Conservation (phyloP, 2,329 filamentous ascomycete species). For the Blastomyces parvus region DNA sequence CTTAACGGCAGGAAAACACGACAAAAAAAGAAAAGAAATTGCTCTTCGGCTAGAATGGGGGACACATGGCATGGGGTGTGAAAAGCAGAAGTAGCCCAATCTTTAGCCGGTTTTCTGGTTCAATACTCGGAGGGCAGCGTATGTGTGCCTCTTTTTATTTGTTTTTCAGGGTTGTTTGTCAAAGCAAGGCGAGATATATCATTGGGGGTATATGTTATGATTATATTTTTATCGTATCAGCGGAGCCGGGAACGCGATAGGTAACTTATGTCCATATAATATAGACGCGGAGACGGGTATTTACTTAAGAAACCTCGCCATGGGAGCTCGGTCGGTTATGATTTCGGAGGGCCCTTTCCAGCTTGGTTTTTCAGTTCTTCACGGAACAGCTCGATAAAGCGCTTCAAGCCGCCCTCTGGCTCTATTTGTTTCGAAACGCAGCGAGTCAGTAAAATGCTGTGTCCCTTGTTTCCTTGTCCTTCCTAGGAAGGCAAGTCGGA, state of each 20-base stretch:
- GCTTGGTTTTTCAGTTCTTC: constrained; percentile 25
- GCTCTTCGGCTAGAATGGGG: constrained; percentile 1
- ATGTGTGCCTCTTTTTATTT: background rate
- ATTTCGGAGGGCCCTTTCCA: constrained; percentile 15
- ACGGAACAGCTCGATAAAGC: constrained; percentile 23
- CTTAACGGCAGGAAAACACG: background rate
- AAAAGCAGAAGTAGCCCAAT: background rate
- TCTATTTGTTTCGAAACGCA: background rate
- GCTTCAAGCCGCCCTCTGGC: constrained; percentile 15
- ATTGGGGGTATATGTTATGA: background rate
- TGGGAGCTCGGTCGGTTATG: background rate
- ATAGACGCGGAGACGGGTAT: background rate
- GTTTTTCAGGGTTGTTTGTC: background rate
- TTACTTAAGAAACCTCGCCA: background rate
- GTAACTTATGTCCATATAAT: background rate
- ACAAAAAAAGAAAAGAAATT: background rate
- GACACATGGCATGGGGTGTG: background rate
- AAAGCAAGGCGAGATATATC: background rate
- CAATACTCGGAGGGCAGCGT: background rate
- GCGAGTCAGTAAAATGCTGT: background rate
- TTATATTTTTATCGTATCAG: background rate
- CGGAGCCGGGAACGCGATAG: background rate
- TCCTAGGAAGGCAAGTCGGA: background rate
- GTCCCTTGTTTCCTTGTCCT: background rate
- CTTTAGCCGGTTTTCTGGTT: background rate